Evolutionary conservation across 176 grass and related monocot genomes (phyloP).

Genomic region (maize (Zea mays)): DNA sequence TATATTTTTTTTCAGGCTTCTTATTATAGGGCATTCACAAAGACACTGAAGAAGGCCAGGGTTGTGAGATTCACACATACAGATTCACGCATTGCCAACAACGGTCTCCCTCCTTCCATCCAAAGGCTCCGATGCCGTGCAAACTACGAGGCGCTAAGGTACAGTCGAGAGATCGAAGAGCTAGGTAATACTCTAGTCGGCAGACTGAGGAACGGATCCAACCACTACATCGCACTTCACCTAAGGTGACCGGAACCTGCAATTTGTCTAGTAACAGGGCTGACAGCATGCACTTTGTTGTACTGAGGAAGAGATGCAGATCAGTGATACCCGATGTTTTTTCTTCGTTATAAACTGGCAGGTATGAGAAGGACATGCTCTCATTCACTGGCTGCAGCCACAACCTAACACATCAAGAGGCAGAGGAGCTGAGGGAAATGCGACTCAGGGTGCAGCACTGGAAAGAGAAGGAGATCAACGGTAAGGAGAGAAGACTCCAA

Average conservation of each 20-base stretch:
- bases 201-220: slow-evolving; percentile 76
- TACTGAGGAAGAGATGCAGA: slow-evolving; percentile 16
- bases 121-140: slow-evolving; percentile 81
- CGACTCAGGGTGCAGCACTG: slow-evolving; percentile 75
- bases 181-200: slow-evolving; percentile 70
- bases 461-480: slow-evolving; percentile 96
- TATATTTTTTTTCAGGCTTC: slow-evolving; percentile 60
- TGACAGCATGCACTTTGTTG: slow-evolving; percentile 20
- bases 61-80: slow-evolving; percentile 84
- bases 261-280: slow-evolving; percentile 22
- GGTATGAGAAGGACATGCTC: slow-evolving; percentile 99
- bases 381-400: slow-evolving; percentile 95
- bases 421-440: slow-evolving; percentile 72
- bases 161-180: slow-evolving; percentile 67
- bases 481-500: slow-evolving; percentile 72
- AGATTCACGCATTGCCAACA: slow-evolving; percentile 84
- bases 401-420: slow-evolving; percentile 70
- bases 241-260: slow-evolving; percentile 65
- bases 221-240: slow-evolving; percentile 92
- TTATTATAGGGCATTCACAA: slow-evolving; percentile 73
- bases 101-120: slow-evolving; percentile 78
- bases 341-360: slow-evolving; percentile 45
- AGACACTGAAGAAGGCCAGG: slow-evolving; percentile 70
- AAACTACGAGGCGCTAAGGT: slow-evolving; percentile 83
- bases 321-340: slow-evolving; percentile 8